A percentile compares a stretch with the other conserved stretches of the same genome.
Conservation (phyloP, 139 green algal species). For the Deuterostichococcus epilithicus region DNA sequence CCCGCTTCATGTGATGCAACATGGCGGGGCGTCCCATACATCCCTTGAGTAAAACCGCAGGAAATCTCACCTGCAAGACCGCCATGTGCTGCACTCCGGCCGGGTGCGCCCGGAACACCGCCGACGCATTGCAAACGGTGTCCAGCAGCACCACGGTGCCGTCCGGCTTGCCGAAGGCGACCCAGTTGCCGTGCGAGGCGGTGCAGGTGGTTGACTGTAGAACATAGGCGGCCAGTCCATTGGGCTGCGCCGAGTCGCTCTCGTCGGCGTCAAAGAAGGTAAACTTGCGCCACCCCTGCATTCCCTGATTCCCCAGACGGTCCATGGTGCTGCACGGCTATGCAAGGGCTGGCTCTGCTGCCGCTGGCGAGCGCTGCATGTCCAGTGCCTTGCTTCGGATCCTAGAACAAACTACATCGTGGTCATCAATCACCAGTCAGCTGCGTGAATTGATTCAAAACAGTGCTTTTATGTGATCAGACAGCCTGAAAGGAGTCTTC, state of each 20-base stretch:
- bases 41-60: not conserved
- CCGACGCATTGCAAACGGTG: not conserved
- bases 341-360: too few relatives aligned
- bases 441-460: too few relatives aligned
- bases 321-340: too few relatives aligned
- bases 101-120: not conserved
- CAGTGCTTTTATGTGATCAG: too few relatives aligned
- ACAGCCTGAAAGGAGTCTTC: too few relatives aligned
- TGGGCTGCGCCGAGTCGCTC: not conserved
- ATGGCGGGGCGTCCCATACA: too few relatives aligned
- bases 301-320: too few relatives aligned
- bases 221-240: not conserved
- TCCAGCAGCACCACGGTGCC: conserved; percentile 2
- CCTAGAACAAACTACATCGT: too few relatives aligned
- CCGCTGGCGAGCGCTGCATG: too few relatives aligned
- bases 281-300: not conserved
- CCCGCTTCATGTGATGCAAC: too few relatives aligned
- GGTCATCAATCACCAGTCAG: too few relatives aligned
- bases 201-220: not conserved
- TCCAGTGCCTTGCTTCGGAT: too few relatives aligned
- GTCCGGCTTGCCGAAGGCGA: not conserved
- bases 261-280: not conserved
- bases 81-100: not conserved
- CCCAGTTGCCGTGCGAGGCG: not conserved
- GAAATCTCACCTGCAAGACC: not conserved